Evolutionary conservation across 768 basidiomycete genomes (phyloP), one percentile per base, ranked within the genome.

Genomic region (Cystobasidium tubakii): DNA sequence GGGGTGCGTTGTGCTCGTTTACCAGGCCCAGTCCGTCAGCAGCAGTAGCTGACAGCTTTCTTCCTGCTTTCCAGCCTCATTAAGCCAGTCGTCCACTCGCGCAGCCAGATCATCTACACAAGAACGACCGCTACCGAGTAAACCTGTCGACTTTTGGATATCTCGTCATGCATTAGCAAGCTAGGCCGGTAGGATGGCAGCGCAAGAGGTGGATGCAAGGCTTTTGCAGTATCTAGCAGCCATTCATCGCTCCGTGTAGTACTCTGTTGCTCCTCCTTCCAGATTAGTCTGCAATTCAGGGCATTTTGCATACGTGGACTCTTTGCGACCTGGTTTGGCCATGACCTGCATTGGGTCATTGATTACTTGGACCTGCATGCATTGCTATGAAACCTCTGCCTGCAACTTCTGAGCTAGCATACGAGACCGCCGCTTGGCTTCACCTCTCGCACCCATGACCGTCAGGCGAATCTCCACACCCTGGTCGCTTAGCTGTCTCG

Each of bases 21-120:
- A n/a, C 31, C 39, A 6, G 15, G 7, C 2, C 1, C 69, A 34
- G 34, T 9, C 27, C 33, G 29, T 55, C 34, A 36, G 2, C 25
- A 7, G 34, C 33, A 43, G 33, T 34, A 1, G 55, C 54, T 39
- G 25, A 71, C 33, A 39, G 29, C 62, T 3, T 65, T 65, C 43
- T 29, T 36, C 17, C 34, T 13, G 21, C 33, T 50, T 23, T 10
- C 84, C 92, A 97, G 79, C 74, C 84, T 86, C 81, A 98, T 99
- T 84, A 97, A 95, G 86, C 87, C 88, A 78, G 91, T 99, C 79
- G 91, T 98, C 76, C 96, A 97, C 85, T 92, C 95, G 86, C 89
- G 89, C 77, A 85, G 86, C 74, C 95, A 99, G 84, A 84, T 93
- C 81, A 87, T 99, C 80, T 98, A 97, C 90, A 97, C 77, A 27